phyloP scores from a whole-genome alignment of 225 moss, liverwort and hornwort species.

The Antitrichia curtipendula region DNA sequence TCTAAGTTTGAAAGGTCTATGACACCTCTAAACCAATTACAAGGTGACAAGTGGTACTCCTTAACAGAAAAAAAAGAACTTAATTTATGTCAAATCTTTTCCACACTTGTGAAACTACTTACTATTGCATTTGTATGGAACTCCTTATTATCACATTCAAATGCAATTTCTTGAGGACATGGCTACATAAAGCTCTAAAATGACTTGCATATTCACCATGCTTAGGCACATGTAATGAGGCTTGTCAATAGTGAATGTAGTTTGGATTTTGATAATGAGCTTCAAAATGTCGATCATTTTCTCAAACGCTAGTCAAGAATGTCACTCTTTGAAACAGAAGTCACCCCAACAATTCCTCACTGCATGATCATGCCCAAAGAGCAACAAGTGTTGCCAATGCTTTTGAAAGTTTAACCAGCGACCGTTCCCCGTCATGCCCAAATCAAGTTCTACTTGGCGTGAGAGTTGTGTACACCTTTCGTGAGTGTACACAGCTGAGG shows the following conservation, averaged over 20 bases:
- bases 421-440: background rate
- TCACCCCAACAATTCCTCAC: background rate
- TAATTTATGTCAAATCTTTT: background rate
- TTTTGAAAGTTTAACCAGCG: too few species aligned
- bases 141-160: fast-evolving
- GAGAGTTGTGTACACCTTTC: background rate
- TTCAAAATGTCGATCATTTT: background rate
- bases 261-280: too few species aligned
- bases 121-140: background rate
- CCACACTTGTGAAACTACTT: background rate
- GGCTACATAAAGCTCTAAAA: background rate
- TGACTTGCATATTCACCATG: background rate
- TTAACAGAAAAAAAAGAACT: background rate
- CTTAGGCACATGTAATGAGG: background rate
- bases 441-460: background rate
- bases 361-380: too few species aligned
- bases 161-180: background rate
- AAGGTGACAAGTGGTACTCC: background rate
- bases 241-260: background rate
- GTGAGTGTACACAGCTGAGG: background rate
- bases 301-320: background rate
- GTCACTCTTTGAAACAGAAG: background rate
- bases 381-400: background rate
- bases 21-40: background rate
- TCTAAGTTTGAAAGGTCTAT: background rate